These are phyloP conservation scores for Aspergillus pseudoglaucus DNA, from an alignment of 2,329 filamentous ascomycete species.

Conservation along the genomic window DNA sequence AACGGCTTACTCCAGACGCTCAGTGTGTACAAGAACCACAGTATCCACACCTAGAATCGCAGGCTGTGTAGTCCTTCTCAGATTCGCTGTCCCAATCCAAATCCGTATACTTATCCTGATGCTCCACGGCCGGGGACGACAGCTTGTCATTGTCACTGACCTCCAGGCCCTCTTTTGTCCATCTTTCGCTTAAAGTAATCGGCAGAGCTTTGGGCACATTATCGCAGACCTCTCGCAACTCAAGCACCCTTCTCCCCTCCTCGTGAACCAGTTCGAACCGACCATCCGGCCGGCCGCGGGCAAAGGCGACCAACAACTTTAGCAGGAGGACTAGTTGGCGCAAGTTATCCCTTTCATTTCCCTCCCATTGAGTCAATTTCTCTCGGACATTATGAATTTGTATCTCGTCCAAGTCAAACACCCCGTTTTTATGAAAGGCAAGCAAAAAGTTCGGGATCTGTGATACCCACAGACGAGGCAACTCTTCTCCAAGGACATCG, in stretches of 20 bases:
- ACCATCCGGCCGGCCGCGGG: constrained; percentile 9
- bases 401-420: constrained; percentile 45
- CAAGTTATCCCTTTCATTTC: constrained; percentile 23
- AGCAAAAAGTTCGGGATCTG: constrained; percentile 49
- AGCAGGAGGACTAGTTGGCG: constrained; percentile 13
- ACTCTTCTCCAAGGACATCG: constrained; percentile 34
- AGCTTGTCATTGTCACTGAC: no score
- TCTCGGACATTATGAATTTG: constrained; percentile 31
- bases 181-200: not conserved
- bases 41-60: not conserved
- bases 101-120: not conserved
- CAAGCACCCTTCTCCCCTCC: constrained; percentile 20
- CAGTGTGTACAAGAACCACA: not conserved
- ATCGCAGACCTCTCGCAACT: constrained; percentile 18
- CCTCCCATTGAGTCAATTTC: constrained; percentile 39
- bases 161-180: not conserved
- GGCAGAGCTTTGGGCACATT: not conserved
- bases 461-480: constrained; percentile 44
- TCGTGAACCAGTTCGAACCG: constrained; percentile 21
- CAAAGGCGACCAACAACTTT: constrained; percentile 16
- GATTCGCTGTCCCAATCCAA: not conserved
- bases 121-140: no score
- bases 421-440: constrained; percentile 41
- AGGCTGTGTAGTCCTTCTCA: not conserved
- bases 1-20: not conserved